Conservation (phyloP, 148 eudicot species). For the Salicornia ramosissima region DNA sequence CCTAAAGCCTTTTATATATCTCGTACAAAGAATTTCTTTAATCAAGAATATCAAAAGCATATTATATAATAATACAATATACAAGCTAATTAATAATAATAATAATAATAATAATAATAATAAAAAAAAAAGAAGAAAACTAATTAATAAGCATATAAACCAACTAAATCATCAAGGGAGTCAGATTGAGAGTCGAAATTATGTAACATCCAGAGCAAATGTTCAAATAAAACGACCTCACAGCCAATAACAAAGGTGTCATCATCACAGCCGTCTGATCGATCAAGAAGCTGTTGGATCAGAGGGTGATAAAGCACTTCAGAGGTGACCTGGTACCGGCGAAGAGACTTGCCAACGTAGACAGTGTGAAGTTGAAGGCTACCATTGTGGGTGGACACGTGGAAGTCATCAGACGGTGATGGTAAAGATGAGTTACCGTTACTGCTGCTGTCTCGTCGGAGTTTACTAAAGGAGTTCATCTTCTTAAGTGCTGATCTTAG, state of each 20-base stretch:
- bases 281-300: constrained; percentile 24
- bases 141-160: constrained; percentile 30
- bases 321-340: constrained; percentile 52
- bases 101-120: not conserved
- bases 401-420: constrained; percentile 12
- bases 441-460: constrained; percentile 14
- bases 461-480: constrained; percentile 52
- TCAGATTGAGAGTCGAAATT: constrained; percentile 22
- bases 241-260: constrained; percentile 21
- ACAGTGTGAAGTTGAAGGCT: constrained; percentile 42
- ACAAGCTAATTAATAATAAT: constrained; percentile 9
- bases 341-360: constrained; percentile 64
- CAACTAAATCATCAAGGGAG: constrained; percentile 30
- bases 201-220: constrained; percentile 35
- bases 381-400: constrained; percentile 16
- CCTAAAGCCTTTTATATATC: constrained; percentile 5
- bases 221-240: constrained; percentile 38
- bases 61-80: not conserved
- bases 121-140: not conserved
- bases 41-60: not conserved
- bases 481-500: constrained; percentile 40
- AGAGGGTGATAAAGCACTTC: constrained; percentile 41
- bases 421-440: constrained; percentile 20
- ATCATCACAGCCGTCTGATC: constrained; percentile 28
- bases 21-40: constrained; percentile 1